These are phyloP conservation scores for Ophiognomonia clavigignenti-juglandacearum DNA, from an alignment of 2,329 filamentous ascomycete genomes.

Conservation along the genomic window DNA sequence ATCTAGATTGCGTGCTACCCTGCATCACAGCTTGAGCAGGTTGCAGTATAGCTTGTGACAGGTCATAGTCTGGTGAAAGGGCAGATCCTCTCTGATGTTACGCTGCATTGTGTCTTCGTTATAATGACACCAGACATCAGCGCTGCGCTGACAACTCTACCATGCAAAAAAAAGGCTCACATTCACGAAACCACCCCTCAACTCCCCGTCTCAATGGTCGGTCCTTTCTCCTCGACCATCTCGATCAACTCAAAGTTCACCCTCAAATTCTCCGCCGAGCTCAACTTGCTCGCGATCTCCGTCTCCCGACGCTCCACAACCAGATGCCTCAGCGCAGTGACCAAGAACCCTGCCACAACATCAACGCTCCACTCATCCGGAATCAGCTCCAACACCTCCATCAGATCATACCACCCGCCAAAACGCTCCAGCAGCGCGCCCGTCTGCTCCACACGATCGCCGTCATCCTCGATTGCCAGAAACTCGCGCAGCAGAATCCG, in stretches of 20 bases:
- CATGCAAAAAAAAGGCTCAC: too few relatives aligned
- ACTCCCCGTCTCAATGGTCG: slow-evolving; percentile 46
- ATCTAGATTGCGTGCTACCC: too few relatives aligned
- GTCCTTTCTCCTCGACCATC: slow-evolving; percentile 54
- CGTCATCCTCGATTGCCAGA: slow-evolving; percentile 67
- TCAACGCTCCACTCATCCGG: slow-evolving; percentile 87
- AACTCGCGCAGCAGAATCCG: slow-evolving; percentile 74
- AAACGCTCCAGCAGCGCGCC: slow-evolving; percentile 83
- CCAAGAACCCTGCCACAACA: slow-evolving; percentile 72
- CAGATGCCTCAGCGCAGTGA: slow-evolving; percentile 69
- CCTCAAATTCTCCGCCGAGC: slow-evolving; percentile 71
- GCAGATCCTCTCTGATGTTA: too few relatives aligned
- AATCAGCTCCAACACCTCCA: slow-evolving; percentile 68
- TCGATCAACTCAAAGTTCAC: slow-evolving; percentile 50
- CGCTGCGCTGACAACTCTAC: too few relatives aligned
- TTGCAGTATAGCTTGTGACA: too few relatives aligned
- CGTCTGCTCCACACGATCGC: slow-evolving; percentile 78
- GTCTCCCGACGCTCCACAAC: slow-evolving; percentile 73
- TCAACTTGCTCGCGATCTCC: slow-evolving; percentile 67
- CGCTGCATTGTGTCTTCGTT: too few relatives aligned
- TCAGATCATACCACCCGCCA: slow-evolving; percentile 82
- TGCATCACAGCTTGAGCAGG: too few relatives aligned
- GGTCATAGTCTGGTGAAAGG: too few relatives aligned
- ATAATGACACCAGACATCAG: too few relatives aligned
- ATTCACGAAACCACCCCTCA: too few relatives aligned